Base-by-base conservation (phyloP, 2,329 filamentous ascomycete genomes). In the Fusarium sp. region DNA sequence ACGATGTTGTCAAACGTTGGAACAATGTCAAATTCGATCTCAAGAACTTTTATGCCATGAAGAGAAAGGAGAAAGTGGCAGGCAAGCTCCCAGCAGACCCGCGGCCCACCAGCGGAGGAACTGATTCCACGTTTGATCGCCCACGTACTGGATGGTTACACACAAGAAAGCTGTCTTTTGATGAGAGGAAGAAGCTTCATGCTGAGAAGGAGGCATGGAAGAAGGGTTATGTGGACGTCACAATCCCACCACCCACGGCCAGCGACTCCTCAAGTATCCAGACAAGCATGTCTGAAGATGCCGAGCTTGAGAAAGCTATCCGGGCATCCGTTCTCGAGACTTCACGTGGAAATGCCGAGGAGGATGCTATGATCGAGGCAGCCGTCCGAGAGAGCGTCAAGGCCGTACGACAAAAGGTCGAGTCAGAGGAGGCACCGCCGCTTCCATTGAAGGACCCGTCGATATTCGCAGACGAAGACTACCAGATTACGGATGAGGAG, bases 301-400 rank as follows among this genome's bases (percentile, higher is more conserved):
- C 87, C 3, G 92, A 93, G 66, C 88, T 95, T 47, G 93, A 96
- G 79, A 85, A 88, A 47, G 94, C 94, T 1, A 96, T 97, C 67
- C 88, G 87, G 63, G 86, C 86, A 12, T 93, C 92, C 1, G 92
- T 97, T 1, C 84, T 85, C 9, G 89, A 93, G 78, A 95, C 93
- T 0, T 95, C 93, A 0, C 87, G 85, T 1, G 94, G 94, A 12
- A 87, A 96, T 71, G 79, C 86, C 0, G 87, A 90, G 22, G 93
- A 97, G 80, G 94, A 97, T 77, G 87, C 87, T 25, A 86, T 89
- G 68, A 87, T 97, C 57, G 94, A 95, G 79, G 87, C 90, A 22
- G 94, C 94, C 1, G 93, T 97, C 60, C 87, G 93, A 15, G 91
- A 93, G 6, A 94, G 92, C 71, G 86, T 97, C 17, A 85, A 84